Conservation (phyloP, 495 filamentous ascomycete genomes). For the Neurospora sp. region DNA sequence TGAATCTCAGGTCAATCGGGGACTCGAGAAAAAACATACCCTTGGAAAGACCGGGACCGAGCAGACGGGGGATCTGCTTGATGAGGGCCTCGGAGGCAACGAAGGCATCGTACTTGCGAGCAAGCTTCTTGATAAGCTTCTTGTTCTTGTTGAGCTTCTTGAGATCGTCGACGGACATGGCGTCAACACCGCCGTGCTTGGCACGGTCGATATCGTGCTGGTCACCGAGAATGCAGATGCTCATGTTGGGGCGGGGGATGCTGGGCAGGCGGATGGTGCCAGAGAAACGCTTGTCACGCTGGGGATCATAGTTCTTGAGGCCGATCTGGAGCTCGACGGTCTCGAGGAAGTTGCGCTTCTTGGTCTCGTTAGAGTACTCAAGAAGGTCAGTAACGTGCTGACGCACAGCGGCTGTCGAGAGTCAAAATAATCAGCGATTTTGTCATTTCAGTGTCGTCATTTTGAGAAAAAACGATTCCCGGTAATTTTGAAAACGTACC, state of each 20-base stretch:
- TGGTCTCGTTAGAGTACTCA: constrained; percentile 89
- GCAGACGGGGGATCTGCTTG: constrained; percentile 99
- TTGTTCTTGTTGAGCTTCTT: constrained; percentile 99
- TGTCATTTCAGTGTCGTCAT: constrained; percentile 3
- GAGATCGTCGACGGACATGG: constrained; percentile 94
- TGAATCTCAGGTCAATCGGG: background rate
- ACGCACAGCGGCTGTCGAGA: constrained; percentile 78
- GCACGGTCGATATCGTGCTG: constrained; percentile 99
- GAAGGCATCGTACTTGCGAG: constrained; percentile 99
- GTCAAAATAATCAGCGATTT: constrained; percentile 1
- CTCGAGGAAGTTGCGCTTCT: constrained; percentile 97
- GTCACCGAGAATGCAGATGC: constrained; percentile 95
- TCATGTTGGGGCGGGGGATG: constrained; percentile 88
- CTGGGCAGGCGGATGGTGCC: constrained; percentile 91
- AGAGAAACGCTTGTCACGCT: constrained; percentile 99
- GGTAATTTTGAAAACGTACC: constrained; percentile 29
- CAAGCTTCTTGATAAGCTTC: constrained; percentile 99
- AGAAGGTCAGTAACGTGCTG: constrained; percentile 82
- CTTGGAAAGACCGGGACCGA: constrained; percentile 97
- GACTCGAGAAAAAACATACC: constrained; percentile 41
- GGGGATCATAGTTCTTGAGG: constrained; percentile 99
- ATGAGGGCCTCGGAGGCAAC: constrained; percentile 90
- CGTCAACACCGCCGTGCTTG: constrained; percentile 94
- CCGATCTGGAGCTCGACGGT: constrained; percentile 77
- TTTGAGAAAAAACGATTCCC: background rate